Base-by-base conservation (phyloP, 2,329 filamentous ascomycete species). In the Elsinoe ampelina region DNA sequence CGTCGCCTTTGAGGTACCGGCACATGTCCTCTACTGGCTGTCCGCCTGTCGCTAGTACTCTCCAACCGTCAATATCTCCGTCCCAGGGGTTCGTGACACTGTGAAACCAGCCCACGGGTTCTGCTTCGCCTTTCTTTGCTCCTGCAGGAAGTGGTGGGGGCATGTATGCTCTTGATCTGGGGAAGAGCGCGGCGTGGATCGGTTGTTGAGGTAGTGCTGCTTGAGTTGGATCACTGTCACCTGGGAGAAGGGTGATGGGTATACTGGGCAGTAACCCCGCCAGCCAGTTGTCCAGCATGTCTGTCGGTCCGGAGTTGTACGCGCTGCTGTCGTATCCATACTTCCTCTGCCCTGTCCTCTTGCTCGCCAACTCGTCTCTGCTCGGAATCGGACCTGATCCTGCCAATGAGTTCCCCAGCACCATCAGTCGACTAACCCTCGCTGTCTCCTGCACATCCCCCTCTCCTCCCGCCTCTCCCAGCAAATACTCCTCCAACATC, bases 21-120 rank as follows among this genome's bases (percentile, higher is more conserved):
- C 90, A 88, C 2, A 97, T 82, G 70, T 98, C 95, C 64, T 95
- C 87, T 2, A 98, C 81, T 55, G 95, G 95, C 73, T 98, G 93
- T 0, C 93, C 93, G 35, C 88, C 87, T 0, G 87, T 93, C 10
- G 87, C 91, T 43, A 96, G 79, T 5, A 97, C 73, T 42, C 89
- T 81, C 85, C 89, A 95, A 1, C 93, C 95, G 57, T 95, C 90
- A 0, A 98, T 72, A 68, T 95, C 89, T 19, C 84, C 89, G 64
- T 95, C 87, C 84, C 87, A 95, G 0, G 93, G 93, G 66, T 98
- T 98, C 3, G 93, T 97, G 47, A 91, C 87, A 5, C 81, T 79
- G 69, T 97, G 89, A 55, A 98, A 83, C 85, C 90, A 95, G 17
- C 86, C 83, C 0, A 80, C n/a, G 2, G 52, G 52, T 35, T 55